These are phyloP conservation scores for Leccinum arenicola DNA, from an alignment of 768 basidiomycete genomes.

Conservation along the genomic window DNA sequence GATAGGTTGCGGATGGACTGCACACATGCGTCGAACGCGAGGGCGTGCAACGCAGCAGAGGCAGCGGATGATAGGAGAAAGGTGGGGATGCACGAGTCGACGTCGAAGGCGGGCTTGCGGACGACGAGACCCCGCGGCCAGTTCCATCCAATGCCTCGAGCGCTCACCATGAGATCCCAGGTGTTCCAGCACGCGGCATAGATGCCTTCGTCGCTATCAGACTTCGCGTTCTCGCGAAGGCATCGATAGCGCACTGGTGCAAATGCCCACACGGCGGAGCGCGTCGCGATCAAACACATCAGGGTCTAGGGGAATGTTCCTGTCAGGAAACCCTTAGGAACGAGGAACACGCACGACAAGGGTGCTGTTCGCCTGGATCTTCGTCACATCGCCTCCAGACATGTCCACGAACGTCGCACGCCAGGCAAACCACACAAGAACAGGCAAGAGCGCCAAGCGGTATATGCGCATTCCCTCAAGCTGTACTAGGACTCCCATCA, in stretches of 20 bases:
- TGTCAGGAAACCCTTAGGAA: neutral
- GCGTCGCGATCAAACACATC: slow-evolving; percentile 16
- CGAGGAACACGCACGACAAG: slow-evolving; percentile 18
- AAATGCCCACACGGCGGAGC: slow-evolving; percentile 21
- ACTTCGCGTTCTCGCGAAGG: neutral
- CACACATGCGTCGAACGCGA: slow-evolving; percentile 17
- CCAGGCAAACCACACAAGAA: slow-evolving; percentile 44
- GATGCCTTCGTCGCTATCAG: slow-evolving; percentile 1
- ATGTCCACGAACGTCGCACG: slow-evolving; percentile 32
- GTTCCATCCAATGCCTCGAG: slow-evolving; percentile 30
- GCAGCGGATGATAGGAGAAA: slow-evolving; percentile 13
- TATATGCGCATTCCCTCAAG: slow-evolving; percentile 38
- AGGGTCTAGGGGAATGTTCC: slow-evolving; percentile 6
- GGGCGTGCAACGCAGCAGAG: slow-evolving; percentile 1
- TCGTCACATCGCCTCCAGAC: slow-evolving; percentile 17
- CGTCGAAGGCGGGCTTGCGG: slow-evolving; percentile 7
- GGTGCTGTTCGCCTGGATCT: slow-evolving; percentile 13
- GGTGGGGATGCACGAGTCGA: slow-evolving; percentile 4
- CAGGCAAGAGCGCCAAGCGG: slow-evolving; percentile 49
- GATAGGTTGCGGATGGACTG: slow-evolving; percentile 28
- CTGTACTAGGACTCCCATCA: slow-evolving; percentile 53
- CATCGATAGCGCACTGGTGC: slow-evolving; percentile 16
- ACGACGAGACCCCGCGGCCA: slow-evolving; percentile 21
- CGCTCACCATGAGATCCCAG: slow-evolving; percentile 25
- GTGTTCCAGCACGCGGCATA: slow-evolving; percentile 23